These are phyloP conservation scores for Cladosporium sp. DNA, from an alignment of 2,329 filamentous ascomycete genomes.

Conservation along the genomic window DNA sequence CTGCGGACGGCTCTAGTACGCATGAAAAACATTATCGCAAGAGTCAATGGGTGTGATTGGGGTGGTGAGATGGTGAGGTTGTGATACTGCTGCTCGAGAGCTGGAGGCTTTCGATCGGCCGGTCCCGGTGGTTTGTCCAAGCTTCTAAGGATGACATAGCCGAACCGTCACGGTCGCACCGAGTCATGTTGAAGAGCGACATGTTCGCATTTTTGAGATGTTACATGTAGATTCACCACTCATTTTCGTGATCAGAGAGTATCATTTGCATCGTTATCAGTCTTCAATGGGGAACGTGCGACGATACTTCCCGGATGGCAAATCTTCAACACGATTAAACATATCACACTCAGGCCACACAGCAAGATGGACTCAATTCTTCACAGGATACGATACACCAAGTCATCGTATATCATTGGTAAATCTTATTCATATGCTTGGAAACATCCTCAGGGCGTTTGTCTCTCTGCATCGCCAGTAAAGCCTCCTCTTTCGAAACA, in stretches of 20 bases:
- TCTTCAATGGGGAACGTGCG: no score
- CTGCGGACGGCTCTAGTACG: slow-evolving; percentile 25
- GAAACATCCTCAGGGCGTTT: background rate
- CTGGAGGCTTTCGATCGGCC: background rate
- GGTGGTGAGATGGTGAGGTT: slow-evolving; percentile 2
- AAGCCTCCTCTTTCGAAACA: background rate
- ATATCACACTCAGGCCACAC: no score
- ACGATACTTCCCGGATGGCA: no score
- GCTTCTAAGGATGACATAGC: slow-evolving; percentile 2
- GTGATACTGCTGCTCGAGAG: background rate
- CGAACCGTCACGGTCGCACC: background rate
- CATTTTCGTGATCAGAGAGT: background rate
- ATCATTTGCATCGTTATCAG: background rate
- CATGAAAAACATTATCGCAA: slow-evolving; percentile 24
- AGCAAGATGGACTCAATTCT: background rate
- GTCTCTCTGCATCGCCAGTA: background rate
- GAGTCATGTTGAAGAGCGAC: background rate
- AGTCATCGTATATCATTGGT: background rate
- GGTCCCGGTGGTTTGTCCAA: background rate
- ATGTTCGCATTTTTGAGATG: background rate
- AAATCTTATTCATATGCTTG: background rate
- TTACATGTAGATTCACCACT: background rate
- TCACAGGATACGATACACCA: background rate
- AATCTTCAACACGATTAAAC: no score
- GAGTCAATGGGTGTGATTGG: slow-evolving; percentile 18